Base-by-base conservation (phyloP, 129 eudicot species). In the Flaveria robusta region DNA sequence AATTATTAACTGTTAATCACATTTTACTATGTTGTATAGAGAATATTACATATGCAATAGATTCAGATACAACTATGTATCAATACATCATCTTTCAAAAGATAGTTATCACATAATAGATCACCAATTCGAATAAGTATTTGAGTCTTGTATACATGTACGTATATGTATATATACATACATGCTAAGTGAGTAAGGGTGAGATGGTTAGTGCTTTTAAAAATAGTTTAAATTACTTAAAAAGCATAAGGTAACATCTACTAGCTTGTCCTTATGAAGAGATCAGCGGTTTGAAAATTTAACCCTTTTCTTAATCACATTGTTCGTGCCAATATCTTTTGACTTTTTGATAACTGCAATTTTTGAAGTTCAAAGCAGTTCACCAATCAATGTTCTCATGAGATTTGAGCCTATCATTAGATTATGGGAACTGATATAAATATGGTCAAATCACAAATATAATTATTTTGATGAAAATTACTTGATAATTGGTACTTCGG, bases 311-410 rank as follows among this genome's bases (percentile, higher is more conserved):
- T 51, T 49, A 16, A 41, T 42, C 46, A 60, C 71, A 24, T 45
- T 26, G 60, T 62, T 74, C 71, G 26, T 60, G 51, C 18, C 60
- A 60, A 43, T 26, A 43, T 58, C 9, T 74, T 22, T 76, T 66
- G 74, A 76, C 80, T 31, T 66, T 75, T 65, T 49, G 42, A 67
- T 39, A 14, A 49, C 16, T 39, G 41, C 23, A 74, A 11, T 1
- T 14, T 42, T 20, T 20, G 23, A 50, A 50, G 4, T 70, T 70
- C 14, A 7, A 50, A 50, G 49, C n/a, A 71, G 47, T 51, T 68
- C 5, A 46, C 16, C 41, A 41, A 19, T 9, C 49, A 31, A 16
- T 34, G 31, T 67, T 18, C 31, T 67, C 5, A 12, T 70, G 6
- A 49, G 26, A 47, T 12, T 59, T 22, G 37, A 22, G 6, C 34